Percentiles rank a stretch among this genome's conserved stretches.
Evolutionary conservation across 345 rosid species (phyloP).

Genomic region (Diplotaxis tenuifolia): DNA sequence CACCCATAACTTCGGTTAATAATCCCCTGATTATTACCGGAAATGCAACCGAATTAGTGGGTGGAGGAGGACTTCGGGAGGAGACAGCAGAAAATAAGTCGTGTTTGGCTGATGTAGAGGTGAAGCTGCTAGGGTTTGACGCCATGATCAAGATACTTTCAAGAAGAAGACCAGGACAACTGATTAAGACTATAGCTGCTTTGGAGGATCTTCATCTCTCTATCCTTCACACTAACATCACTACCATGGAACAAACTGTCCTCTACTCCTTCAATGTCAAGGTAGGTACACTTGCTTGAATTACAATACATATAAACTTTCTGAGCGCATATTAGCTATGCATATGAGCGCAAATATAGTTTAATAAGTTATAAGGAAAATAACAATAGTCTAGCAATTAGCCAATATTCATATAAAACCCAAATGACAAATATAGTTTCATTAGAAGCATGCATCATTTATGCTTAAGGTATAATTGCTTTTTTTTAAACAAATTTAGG

Average conservation of each 20-base stretch:
- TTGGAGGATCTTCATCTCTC: not conserved
- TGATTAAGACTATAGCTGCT: not conserved
- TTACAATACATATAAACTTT: not conserved
- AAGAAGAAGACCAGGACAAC: not conserved
- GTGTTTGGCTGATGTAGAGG: not conserved
- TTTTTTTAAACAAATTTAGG: not conserved
- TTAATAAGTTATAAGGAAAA: not conserved
- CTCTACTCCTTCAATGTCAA: not conserved
- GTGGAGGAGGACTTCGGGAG: not conserved
- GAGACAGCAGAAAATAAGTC: not conserved
- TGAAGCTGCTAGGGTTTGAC: too few relatives aligned
- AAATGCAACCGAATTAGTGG: not conserved
- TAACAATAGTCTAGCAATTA: not conserved
- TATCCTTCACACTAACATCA: too few relatives aligned
- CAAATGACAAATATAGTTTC: not conserved
- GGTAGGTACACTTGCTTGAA: not conserved
- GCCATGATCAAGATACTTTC: not conserved
- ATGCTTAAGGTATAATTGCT: not conserved
- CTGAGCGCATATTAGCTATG: not conserved
- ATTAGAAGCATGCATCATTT: too few relatives aligned
- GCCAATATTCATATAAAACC: not conserved
- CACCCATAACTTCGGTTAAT: not conserved
- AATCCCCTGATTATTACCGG: not conserved
- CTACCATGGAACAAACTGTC: not conserved
- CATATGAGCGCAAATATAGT: not conserved